phyloP scores from a whole-genome alignment of 163 green algal genomes.

The Botryococcus braunii region DNA sequence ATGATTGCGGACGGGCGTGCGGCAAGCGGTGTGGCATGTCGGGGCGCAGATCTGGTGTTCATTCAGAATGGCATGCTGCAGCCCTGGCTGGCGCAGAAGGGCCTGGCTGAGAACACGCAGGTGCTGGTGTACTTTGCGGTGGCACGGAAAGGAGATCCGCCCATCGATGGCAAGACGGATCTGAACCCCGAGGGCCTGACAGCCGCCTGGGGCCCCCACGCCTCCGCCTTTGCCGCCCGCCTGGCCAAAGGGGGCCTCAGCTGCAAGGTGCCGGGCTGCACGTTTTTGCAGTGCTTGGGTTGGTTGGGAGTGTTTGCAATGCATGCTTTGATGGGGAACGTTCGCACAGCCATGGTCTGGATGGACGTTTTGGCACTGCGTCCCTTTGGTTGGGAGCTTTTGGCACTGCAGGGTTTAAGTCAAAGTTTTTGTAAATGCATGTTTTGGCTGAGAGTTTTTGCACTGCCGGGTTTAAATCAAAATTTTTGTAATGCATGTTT shows the following conservation, averaged over 20 bases:
- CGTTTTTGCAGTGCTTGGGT: too few species aligned
- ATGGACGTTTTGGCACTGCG: too few species aligned
- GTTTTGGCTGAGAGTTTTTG: too few species aligned
- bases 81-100: slow-evolving; percentile 77
- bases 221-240: slow-evolving; percentile 62
- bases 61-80: slow-evolving; percentile 99
- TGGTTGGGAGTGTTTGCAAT: neutral
- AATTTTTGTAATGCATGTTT: too few species aligned
- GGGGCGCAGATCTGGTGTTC: slow-evolving; percentile 88
- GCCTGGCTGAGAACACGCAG: slow-evolving; percentile 82
- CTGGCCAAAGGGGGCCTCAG: slow-evolving; percentile 63
- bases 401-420: too few species aligned
- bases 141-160: slow-evolving; percentile 82
- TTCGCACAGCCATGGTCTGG: too few species aligned
- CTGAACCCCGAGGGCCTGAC: slow-evolving; percentile 94
- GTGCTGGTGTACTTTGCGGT: slow-evolving; percentile 98
- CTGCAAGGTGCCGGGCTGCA: slow-evolving; percentile 60
- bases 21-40: neutral
- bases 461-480: too few species aligned
- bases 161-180: slow-evolving; percentile 91
- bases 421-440: too few species aligned
- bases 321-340: too few species aligned
- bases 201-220: slow-evolving; percentile 75
- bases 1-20: neutral
- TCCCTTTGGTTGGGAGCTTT: too few species aligned